phyloP scores from a whole-genome alignment of 257 asterid species.

The Capsicum baccatum region DNA sequence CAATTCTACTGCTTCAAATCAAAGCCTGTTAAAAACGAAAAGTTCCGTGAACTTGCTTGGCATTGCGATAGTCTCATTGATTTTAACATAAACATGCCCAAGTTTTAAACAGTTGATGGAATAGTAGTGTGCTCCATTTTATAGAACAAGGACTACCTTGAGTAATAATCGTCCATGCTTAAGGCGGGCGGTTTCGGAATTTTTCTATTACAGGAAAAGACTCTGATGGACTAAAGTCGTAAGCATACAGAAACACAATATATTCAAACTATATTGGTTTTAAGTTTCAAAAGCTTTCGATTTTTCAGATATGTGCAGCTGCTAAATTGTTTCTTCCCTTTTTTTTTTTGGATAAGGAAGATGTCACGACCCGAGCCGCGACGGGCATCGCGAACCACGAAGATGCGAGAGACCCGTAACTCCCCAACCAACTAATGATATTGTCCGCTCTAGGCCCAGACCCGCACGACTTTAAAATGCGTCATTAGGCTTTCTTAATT shows the following conservation, averaged over 20 bases:
- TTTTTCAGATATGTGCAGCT: constrained; percentile 6
- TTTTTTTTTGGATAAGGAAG: not conserved
- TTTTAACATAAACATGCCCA: not conserved
- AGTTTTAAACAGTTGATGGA: not conserved
- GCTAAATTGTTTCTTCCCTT: not conserved
- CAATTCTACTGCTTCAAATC: not conserved
- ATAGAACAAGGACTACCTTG: not conserved
- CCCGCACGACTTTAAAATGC: too few species aligned
- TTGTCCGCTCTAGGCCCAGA: too few species aligned
- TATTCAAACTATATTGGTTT: not conserved
- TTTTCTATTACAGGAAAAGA: not conserved
- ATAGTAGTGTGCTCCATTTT: not conserved
- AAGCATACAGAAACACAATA: not conserved
- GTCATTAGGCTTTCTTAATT: too few species aligned
- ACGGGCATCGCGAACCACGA: too few species aligned
- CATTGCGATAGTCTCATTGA: not conserved
- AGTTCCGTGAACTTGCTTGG: not conserved
- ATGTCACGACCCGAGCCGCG: too few species aligned
- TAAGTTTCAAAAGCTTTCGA: not conserved
- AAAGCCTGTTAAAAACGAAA: constrained; percentile 1
- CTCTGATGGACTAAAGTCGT: not conserved
- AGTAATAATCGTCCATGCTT: not conserved
- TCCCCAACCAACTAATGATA: too few species aligned
- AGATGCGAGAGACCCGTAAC: too few species aligned
- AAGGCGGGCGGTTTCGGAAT: not conserved